phyloP scores from a whole-genome alignment of 352 stramenopile genomes.

The Phytophthora syringae region DNA sequence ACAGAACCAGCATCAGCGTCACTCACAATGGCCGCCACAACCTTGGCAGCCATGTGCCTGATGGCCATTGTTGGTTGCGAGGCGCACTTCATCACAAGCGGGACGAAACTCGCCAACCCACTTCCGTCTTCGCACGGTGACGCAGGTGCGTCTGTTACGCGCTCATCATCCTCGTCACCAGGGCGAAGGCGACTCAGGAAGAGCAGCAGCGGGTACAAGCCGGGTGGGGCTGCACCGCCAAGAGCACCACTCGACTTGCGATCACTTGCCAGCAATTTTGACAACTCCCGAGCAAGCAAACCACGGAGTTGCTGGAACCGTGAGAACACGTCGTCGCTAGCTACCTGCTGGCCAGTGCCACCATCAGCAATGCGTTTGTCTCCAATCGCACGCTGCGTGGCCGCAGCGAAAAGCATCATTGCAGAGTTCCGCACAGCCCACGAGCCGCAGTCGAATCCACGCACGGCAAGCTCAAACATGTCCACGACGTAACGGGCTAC shows the following conservation, averaged over 20 bases:
- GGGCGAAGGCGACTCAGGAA: conserved; percentile 81
- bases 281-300: conserved; percentile 69
- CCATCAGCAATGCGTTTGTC: conserved; percentile 87
- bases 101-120: conserved; percentile 57
- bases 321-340: conserved; percentile 78
- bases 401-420: conserved; percentile 92
- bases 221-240: conserved; percentile 49
- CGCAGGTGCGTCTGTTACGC: conserved; percentile 19
- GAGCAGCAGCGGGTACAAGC: conserved; percentile 80
- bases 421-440: conserved; percentile 92
- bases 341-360: conserved; percentile 62
- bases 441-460: conserved; percentile 83
- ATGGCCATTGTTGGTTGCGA: conserved; percentile 77
- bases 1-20: conserved; percentile 58
- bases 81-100: conserved; percentile 72
- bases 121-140: conserved; percentile 25
- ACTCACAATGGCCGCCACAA: conserved; percentile 73
- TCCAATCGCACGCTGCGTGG: conserved; percentile 78
- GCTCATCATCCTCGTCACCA: conserved; percentile 57
- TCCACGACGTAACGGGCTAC: conserved; percentile 81
- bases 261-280: conserved; percentile 39
- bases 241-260: conserved; percentile 22
- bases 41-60: conserved; percentile 80
- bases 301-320: conserved; percentile 73
- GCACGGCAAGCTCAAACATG: conserved; percentile 86